Percentiles rank a stretch among this genome's conserved stretches.
phyloP scores from a whole-genome alignment of 1,284 basidiomycete species.

The Irpex rosettiformis region DNA sequence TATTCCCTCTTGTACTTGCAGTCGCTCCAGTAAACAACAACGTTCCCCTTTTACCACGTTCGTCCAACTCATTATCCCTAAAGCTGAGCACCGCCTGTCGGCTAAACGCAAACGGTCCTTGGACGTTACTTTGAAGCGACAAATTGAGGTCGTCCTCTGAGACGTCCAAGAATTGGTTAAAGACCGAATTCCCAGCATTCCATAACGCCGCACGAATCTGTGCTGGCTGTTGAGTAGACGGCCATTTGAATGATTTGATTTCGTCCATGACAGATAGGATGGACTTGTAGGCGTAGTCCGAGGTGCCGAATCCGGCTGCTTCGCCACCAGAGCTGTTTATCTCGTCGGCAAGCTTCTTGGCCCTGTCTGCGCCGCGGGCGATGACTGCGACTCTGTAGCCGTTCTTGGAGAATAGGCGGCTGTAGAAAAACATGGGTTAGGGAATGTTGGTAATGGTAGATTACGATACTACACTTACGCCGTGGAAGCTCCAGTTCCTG shows the following conservation, averaged over 20 bases:
- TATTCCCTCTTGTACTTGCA: constrained; percentile 62
- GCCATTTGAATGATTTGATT: constrained; percentile 50
- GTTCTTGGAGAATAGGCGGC: constrained; percentile 58
- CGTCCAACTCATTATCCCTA: constrained; percentile 53
- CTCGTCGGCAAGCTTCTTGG: constrained; percentile 51
- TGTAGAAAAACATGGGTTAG: constrained; percentile 23
- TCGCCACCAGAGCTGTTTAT: constrained; percentile 56
- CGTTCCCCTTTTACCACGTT: constrained; percentile 51
- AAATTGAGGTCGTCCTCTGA: constrained; percentile 55
- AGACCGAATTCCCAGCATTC: constrained; percentile 57
- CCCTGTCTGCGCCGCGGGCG: constrained; percentile 51
- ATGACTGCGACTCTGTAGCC: constrained; percentile 71
- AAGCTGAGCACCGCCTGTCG: constrained; percentile 60
- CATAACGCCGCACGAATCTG: constrained; percentile 66
- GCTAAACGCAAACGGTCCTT: constrained; percentile 64
- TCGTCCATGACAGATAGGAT: constrained; percentile 51
- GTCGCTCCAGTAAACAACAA: constrained; percentile 81
- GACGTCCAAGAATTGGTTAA: constrained; percentile 67
- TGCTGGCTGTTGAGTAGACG: constrained; percentile 30
- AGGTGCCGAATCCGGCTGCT: constrained; percentile 57
- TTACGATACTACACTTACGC: background rate
- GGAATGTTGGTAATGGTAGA: background rate
- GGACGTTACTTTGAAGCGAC: constrained; percentile 49
- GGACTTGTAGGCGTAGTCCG: constrained; percentile 50
- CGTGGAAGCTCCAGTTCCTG: background rate